Evolutionary conservation across 2,329 filamentous ascomycete genomes (phyloP).

Genomic region (Fusarium sp.): DNA sequence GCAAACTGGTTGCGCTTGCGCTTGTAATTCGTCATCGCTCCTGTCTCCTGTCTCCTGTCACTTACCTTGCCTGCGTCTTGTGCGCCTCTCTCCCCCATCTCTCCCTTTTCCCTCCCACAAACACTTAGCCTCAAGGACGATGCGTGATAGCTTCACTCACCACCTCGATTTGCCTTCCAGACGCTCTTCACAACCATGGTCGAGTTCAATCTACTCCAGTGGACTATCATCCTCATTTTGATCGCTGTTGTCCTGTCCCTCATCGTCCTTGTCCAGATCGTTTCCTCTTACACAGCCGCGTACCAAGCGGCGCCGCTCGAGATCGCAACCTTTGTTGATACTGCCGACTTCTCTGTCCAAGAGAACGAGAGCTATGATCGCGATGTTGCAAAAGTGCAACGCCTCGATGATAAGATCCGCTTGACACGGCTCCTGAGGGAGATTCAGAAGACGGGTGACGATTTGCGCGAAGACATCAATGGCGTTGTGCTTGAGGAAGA

Average conservation of each 20-base stretch:
- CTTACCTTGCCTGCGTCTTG: slow-evolving; percentile 20
- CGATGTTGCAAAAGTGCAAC: slow-evolving; percentile 67
- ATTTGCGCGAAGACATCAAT: slow-evolving; percentile 70
- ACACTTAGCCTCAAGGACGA: slow-evolving; percentile 36
- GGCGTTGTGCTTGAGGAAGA: slow-evolving; percentile 61
- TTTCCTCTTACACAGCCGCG: slow-evolving; percentile 64
- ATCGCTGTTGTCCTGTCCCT: slow-evolving; percentile 68
- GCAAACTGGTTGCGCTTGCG: slow-evolving; percentile 38
- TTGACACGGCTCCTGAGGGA: slow-evolving; percentile 68
- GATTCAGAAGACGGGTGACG: slow-evolving; percentile 70
- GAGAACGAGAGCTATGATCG: slow-evolving; percentile 73
- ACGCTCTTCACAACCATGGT: slow-evolving; percentile 57
- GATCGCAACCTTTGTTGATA: slow-evolving; percentile 67
- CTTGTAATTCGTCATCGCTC: slow-evolving; percentile 41
- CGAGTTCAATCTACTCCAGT: slow-evolving; percentile 63
- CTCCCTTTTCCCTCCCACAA: slow-evolving; percentile 32
- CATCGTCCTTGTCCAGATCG: slow-evolving; percentile 64
- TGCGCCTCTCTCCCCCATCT: slow-evolving; percentile 33
- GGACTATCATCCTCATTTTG: slow-evolving; percentile 67
- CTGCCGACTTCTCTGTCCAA: slow-evolving; percentile 69
- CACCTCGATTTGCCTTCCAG: slow-evolving; percentile 43
- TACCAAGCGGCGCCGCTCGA: slow-evolving; percentile 69
- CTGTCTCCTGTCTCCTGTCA: slow-evolving; percentile 22
- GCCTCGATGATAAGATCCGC: slow-evolving; percentile 71
- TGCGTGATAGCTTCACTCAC: slow-evolving; percentile 46